Conservation (phyloP, 2,329 filamentous ascomycete genomes). For the Penicillium verrucosum region DNA sequence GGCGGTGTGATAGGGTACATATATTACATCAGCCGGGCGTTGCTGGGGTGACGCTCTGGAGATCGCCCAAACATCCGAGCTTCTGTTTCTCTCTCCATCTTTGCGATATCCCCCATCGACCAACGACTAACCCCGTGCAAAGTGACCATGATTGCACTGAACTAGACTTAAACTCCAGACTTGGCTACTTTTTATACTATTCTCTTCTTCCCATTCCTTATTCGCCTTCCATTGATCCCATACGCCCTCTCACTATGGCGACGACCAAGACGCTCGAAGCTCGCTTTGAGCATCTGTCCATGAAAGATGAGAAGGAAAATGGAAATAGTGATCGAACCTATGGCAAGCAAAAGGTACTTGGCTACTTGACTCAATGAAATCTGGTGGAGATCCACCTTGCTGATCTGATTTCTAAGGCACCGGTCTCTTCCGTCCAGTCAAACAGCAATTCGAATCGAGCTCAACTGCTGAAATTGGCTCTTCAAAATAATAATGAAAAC, state of each 20-base stretch:
- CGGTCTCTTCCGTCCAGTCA: constrained; percentile 46
- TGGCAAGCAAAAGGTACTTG: constrained; percentile 71
- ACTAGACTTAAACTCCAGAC: constrained; percentile 1
- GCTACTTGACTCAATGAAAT: constrained; percentile 11
- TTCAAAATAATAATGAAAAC: constrained; percentile 71
- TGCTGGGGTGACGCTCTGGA: constrained; percentile 20
- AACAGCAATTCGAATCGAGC: constrained; percentile 60
- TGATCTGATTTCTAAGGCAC: constrained; percentile 39
- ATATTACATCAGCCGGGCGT: constrained; percentile 7
- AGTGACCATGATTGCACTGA: constrained; percentile 11
- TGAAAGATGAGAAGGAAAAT: constrained; percentile 80
- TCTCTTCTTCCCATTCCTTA: constrained; percentile 6
- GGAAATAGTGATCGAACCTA: constrained; percentile 55
- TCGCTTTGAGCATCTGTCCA: constrained; percentile 84
- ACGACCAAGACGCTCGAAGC: constrained; percentile 74
- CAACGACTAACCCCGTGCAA: constrained; percentile 6
- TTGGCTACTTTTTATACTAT: not conserved
- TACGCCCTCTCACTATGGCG: constrained; percentile 55
- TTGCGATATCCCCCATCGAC: constrained; percentile 7
- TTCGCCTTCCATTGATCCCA: constrained; percentile 6
- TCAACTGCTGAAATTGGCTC: constrained; percentile 79
- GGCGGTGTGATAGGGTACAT: not conserved
- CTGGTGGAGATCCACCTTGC: constrained; percentile 5
- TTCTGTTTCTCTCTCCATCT: constrained; percentile 12
- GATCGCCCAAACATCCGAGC: constrained; percentile 19